A percentile compares a stretch with the other conserved stretches of the same genome.
phyloP scores from a whole-genome alignment of 2,329 filamentous ascomycete genomes.

The Moelleriella libera region DNA sequence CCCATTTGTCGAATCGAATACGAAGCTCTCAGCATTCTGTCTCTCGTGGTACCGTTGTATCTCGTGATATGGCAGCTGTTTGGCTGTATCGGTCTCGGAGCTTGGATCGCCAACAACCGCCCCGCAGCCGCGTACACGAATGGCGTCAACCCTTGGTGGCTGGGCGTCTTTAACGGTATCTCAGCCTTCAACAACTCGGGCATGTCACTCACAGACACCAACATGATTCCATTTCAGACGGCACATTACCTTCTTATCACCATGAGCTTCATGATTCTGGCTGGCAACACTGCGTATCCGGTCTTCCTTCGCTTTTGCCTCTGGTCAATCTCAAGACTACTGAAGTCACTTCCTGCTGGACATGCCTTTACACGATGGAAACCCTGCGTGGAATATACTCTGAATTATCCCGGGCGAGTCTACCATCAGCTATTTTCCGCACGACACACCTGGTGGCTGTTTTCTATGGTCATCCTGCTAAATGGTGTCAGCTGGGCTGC shows the following conservation, averaged over 20 bases:
- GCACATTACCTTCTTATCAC: slow-evolving; percentile 34
- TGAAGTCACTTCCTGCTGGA: background rate
- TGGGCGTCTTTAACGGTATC: slow-evolving; percentile 51
- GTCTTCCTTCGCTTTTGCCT: slow-evolving; percentile 46
- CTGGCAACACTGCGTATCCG: slow-evolving; percentile 53
- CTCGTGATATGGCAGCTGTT: slow-evolving; percentile 45
- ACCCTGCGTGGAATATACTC: slow-evolving; percentile 37
- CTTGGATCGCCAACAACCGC: slow-evolving; percentile 41
- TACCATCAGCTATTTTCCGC: slow-evolving; percentile 52
- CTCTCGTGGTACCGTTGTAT: slow-evolving; percentile 46
- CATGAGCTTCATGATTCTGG: slow-evolving; percentile 44
- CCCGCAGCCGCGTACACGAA: slow-evolving; percentile 34
- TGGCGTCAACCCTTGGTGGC: slow-evolving; percentile 52
- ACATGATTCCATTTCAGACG: slow-evolving; percentile 47
- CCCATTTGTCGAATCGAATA: slow-evolving; percentile 29
- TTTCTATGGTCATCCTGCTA: slow-evolving; percentile 39
- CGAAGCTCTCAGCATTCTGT: slow-evolving; percentile 43
- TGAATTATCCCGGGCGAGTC: slow-evolving; percentile 41
- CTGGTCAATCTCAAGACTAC: slow-evolving; percentile 24
- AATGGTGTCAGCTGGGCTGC: slow-evolving; percentile 34
- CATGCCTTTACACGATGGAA: slow-evolving; percentile 20
- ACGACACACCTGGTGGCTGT: slow-evolving; percentile 50
- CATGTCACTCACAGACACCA: slow-evolving; percentile 52
- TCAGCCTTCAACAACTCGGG: slow-evolving; percentile 62
- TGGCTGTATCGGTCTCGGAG: slow-evolving; percentile 43